Percentiles rank a stretch among this genome's conserved stretches.
These are phyloP conservation scores for Salix brachista DNA, from an alignment of 345 rosid species.

Conservation along the genomic window DNA sequence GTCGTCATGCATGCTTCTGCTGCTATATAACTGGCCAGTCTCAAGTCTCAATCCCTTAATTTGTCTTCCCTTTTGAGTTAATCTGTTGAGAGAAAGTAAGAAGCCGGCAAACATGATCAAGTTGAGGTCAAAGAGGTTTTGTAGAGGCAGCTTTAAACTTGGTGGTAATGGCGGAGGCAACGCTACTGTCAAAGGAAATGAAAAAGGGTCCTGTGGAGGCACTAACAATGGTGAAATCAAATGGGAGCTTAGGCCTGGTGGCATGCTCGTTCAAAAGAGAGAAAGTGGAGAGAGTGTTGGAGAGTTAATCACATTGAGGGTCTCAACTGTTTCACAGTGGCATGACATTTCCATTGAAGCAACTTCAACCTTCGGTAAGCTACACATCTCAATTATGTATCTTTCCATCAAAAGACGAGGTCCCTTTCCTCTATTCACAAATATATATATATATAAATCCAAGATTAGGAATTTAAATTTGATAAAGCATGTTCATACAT, in stretches of 20 bases:
- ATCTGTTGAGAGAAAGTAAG: neutral
- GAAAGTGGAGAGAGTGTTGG: constrained; percentile 34
- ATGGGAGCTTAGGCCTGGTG: constrained; percentile 91
- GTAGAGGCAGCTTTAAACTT: constrained; percentile 39
- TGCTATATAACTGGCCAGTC: constrained; percentile 1
- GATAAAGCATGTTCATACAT: no score
- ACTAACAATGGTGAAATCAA: constrained; percentile 46
- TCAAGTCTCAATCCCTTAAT: neutral
- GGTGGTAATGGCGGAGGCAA: constrained; percentile 19
- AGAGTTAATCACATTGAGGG: constrained; percentile 57
- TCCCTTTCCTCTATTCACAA: no score
- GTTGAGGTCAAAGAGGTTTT: neutral
- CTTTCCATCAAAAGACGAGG: no score
- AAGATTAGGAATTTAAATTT: no score
- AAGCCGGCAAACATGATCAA: neutral
- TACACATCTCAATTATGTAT: no score
- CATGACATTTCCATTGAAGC: constrained; percentile 74
- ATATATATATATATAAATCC: no score
- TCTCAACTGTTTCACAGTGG: constrained; percentile 61
- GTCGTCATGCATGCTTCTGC: neutral
- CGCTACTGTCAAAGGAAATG: constrained; percentile 18
- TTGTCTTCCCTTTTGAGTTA: neutral
- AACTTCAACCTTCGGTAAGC: constrained; percentile 83
- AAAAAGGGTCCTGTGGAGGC: constrained; percentile 27
- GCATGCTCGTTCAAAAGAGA: constrained; percentile 90